Base-by-base conservation (phyloP, 1,139 yeast species). In the Cylindricascospora bacillispora region DNA sequence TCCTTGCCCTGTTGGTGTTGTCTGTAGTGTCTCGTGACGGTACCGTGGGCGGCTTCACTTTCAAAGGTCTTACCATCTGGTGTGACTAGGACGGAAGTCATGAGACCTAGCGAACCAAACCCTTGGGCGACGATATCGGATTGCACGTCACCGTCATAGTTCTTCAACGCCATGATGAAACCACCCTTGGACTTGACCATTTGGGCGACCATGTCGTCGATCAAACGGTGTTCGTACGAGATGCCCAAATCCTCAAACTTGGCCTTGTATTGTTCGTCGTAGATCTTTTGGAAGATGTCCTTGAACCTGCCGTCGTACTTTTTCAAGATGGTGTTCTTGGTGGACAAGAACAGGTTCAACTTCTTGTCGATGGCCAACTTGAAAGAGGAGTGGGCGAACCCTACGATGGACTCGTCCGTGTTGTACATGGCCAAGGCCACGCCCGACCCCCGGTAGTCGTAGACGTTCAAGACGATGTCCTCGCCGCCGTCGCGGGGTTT, bases 141-240 rank as follows among this genome's bases (percentile, higher is more conserved):
- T 57, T 78, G 83, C 33, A 79, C 92, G 56, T 79, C 92, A 57
- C 92, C 92, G 54, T 79, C 92, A 52, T 79, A 79, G 58, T 79
- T 79, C 59, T 79, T 79, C 68, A 79, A 65, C 28, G 92, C 92
- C 65, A 79, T 75, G 43, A 79, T 72, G 52, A 70, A 79, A 7
- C 92, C 92, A 54, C 92, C 92, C 52, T 73, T 75, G 16, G 86
- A 77, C 56, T 79, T 79, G 52, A 79, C 61, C 92, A 79, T 79
- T 59, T 79, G 92, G 4, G 92, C 92, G 39, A 79, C 92, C 86
- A 79, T 79, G 54, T 79, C 92, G 54, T 79, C 92, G 40, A 79
- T 79, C 44, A 79, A 66, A 59, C 92, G 73, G 54, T 79, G 92
- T 52, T 79, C 89, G 48, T 76, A 79, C 71, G 75, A 70, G 44